phyloP scores from a whole-genome alignment of 768 basidiomycete species.

The Mycena alexandri region DNA sequence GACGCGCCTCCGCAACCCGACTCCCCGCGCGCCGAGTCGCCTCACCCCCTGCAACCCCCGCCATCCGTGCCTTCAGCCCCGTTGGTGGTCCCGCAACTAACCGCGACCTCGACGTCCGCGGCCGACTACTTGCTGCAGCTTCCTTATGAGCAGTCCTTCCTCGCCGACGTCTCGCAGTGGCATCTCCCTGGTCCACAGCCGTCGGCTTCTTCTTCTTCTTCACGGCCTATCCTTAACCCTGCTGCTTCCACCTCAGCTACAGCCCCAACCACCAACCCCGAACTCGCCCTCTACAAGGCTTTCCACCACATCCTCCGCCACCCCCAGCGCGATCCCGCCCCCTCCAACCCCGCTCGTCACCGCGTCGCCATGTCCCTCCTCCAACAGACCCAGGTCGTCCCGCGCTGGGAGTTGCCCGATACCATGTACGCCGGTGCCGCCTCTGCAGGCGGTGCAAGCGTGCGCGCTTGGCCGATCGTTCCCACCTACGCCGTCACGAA shows the following conservation, averaged over 20 bases:
- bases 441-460: constrained; percentile 60
- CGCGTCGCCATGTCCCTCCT: constrained; percentile 82
- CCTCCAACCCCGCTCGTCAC: constrained; percentile 74
- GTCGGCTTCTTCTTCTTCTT: constrained; percentile 15
- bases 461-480: constrained; percentile 68
- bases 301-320: constrained; percentile 86
- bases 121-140: constrained; percentile 81
- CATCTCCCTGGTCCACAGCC: constrained; percentile 68
- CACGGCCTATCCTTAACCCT: constrained; percentile 34
- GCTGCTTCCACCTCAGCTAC: constrained; percentile 52
- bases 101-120: constrained; percentile 61
- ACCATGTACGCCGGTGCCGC: constrained; percentile 71
- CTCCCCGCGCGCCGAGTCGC: constrained; percentile 49
- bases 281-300: constrained; percentile 74
- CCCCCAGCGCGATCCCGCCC: constrained; percentile 54
- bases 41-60: constrained; percentile 50
- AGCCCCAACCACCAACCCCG: constrained; percentile 58
- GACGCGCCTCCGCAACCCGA: constrained; percentile 40
- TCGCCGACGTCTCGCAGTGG: constrained; percentile 75
- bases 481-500: constrained; percentile 70
- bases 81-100: constrained; percentile 57
- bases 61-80: constrained; percentile 50
- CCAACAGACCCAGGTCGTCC: constrained; percentile 63
- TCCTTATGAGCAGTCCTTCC: constrained; percentile 80
- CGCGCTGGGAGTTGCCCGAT: constrained; percentile 79